Conservation (phyloP, 345 rosid genomes). For the Jatropha curcas region DNA sequence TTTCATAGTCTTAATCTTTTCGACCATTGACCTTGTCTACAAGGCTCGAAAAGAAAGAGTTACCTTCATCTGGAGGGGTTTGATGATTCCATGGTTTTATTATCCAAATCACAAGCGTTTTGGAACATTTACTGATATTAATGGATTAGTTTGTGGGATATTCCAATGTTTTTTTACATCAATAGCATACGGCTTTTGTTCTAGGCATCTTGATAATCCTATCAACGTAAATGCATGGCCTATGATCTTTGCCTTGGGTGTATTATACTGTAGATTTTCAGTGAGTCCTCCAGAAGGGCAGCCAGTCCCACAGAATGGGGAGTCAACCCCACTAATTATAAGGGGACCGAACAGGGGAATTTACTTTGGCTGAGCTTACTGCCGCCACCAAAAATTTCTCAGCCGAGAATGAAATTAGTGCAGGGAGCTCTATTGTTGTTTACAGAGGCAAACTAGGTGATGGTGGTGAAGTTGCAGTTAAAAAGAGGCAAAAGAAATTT, state of each 20-base stretch:
- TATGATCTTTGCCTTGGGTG: neutral
- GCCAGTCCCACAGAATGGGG: too few relatives aligned
- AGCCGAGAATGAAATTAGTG: slow-evolving; percentile 67
- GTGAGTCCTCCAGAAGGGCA: neutral
- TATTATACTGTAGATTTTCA: neutral
- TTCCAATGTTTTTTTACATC: too few relatives aligned
- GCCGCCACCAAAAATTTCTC: slow-evolving; percentile 72
- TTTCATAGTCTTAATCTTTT: neutral
- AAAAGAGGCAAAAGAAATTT: slow-evolving; percentile 58
- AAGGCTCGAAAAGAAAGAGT: too few relatives aligned
- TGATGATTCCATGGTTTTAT: too few relatives aligned
- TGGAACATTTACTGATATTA: too few relatives aligned
- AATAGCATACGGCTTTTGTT: too few relatives aligned
- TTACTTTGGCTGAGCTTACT: slow-evolving; percentile 61
- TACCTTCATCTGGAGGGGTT: too few relatives aligned
- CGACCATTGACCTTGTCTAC: slow-evolving; percentile 7
- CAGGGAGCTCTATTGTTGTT: too few relatives aligned
- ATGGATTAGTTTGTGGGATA: too few relatives aligned
- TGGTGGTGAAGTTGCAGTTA: slow-evolving; percentile 79
- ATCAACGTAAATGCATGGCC: neutral
- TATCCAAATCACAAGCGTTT: too few relatives aligned
- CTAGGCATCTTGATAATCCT: too few relatives aligned
- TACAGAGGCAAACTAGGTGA: slow-evolving; percentile 55
- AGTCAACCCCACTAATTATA: too few relatives aligned
- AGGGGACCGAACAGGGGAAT: slow-evolving; percentile 40